phyloP scores from a whole-genome alignment of 2,329 filamentous ascomycete genomes.

The Ascochyta rabiei region DNA sequence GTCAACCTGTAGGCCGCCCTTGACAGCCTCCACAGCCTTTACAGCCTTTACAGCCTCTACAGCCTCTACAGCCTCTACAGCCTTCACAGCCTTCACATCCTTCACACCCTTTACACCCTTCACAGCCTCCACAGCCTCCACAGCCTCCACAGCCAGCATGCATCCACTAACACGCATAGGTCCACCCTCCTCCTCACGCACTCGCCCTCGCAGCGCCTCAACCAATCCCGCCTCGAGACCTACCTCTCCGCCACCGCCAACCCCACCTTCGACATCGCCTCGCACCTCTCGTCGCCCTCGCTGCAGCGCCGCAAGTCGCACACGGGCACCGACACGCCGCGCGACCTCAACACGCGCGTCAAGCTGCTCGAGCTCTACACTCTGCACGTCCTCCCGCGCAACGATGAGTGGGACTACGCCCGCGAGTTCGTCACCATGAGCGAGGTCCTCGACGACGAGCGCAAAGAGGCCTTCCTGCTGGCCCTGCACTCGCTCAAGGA shows the following conservation, averaged over 20 bases:
- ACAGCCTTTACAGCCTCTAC: no score
- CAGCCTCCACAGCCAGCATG: constrained; percentile 6
- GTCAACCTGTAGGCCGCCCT: constrained; percentile 89
- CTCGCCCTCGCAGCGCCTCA: constrained; percentile 79
- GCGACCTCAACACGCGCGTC: constrained; percentile 81
- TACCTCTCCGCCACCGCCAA: constrained; percentile 80
- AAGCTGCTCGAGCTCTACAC: constrained; percentile 96
- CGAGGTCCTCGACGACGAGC: constrained; percentile 88
- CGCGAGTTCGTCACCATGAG: constrained; percentile 87
- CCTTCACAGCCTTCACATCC: constrained; percentile 38
- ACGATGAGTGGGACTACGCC: constrained; percentile 95
- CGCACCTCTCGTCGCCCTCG: constrained; percentile 61
- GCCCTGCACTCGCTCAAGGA: constrained; percentile 84
- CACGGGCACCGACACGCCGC: constrained; percentile 78
- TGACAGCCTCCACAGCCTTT: constrained; percentile 67
- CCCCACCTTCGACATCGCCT: constrained; percentile 74
- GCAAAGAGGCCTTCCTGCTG: constrained; percentile 84
- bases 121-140: no score
- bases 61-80: no score
- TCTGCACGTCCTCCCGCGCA: constrained; percentile 89
- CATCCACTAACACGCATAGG: constrained; percentile 52
- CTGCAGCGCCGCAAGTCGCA: constrained; percentile 39
- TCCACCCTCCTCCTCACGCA: constrained; percentile 91
- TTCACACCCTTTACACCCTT: constrained; percentile 57
- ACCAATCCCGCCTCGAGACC: constrained; percentile 85